Percentiles rank a stretch among this genome's conserved stretches.
These are phyloP conservation scores for Blepharisma undulans DNA, from an alignment of 169 alveolate genomes.

Conservation along the genomic window DNA sequence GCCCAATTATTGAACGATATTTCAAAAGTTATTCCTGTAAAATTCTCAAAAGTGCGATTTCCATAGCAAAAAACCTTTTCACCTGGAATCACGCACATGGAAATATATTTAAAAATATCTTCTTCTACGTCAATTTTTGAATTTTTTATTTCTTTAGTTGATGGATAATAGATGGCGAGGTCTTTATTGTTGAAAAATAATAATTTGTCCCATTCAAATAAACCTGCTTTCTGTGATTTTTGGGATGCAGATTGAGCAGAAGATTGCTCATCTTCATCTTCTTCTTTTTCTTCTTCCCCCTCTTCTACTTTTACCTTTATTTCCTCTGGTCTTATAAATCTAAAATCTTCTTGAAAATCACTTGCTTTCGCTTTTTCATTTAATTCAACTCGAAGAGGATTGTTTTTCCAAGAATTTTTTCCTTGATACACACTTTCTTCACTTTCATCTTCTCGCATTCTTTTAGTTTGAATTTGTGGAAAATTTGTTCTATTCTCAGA, in stretches of 20 bases:
- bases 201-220: background rate
- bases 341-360: background rate
- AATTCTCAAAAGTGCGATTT: background rate
- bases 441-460: background rate
- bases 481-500: background rate
- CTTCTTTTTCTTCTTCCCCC: background rate
- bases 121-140: background rate
- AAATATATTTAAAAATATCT: no score
- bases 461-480: background rate
- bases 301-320: no score
- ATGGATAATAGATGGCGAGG: background rate
- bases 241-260: background rate
- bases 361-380: background rate
- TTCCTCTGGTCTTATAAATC: no score
- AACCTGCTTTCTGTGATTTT: background rate
- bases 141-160: background rate
- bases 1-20: background rate
- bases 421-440: background rate
- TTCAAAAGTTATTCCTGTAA: background rate
- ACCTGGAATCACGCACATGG: background rate
- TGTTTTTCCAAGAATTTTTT: background rate
- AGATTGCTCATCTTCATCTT: background rate
- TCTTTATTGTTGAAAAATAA: background rate
- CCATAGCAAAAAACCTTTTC: background rate
- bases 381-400: background rate